Evolutionary conservation across 805 yeast genomes (phyloP), one percentile per base, ranked within the genome.

Genomic region (Starmerella scarabaei): DNA sequence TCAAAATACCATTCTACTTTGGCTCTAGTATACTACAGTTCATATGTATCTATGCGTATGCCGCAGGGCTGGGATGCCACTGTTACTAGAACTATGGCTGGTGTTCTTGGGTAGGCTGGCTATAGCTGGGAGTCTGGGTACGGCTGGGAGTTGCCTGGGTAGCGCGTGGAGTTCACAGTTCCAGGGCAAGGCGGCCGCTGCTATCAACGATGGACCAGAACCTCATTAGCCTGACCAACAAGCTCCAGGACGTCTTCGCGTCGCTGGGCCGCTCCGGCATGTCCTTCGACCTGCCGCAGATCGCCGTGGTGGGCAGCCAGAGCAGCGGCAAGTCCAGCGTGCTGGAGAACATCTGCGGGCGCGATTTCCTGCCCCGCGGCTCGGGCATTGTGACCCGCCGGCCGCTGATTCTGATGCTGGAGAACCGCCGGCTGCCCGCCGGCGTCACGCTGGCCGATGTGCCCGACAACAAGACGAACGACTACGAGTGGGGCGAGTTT

Each of bases 401-500:
- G 55, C 94, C 94, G 1, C 65, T 83, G 57, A 77, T 82, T 30
- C 66, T 83, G 47, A 94, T 84, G 63, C 69, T 83, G 58, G 77
- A 80, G 56, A 83, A 80, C 33, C 33, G 26, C 14, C 40, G 52
- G 17, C 41, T 52, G 21, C 59, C 57, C 11, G 53, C 49, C 5
- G 60, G 59, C 20, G 53, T 51, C 15, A 45, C 42, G 23, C 43
- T 42, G 26, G 54, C 35, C 32, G 56, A 33, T 21, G 29, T 45
- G 5, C 51, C 51, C 14, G 60, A 52, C 40, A 51, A 50, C 29
- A 39, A 43, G 20, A 48, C 54, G 20, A 62, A 59, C 32, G 55
- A 49, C n/a, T 60, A 68, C 41, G 98, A 88, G 65, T 91, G 97
- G 96, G 98, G 98, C 47, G 98, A 91, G 62, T 91, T 91, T 60